Evolutionary conservation across 306 rosid species (phyloP), one percentile per base, ranked within the genome.

Genomic region (Heteromeles arbutifolia): DNA sequence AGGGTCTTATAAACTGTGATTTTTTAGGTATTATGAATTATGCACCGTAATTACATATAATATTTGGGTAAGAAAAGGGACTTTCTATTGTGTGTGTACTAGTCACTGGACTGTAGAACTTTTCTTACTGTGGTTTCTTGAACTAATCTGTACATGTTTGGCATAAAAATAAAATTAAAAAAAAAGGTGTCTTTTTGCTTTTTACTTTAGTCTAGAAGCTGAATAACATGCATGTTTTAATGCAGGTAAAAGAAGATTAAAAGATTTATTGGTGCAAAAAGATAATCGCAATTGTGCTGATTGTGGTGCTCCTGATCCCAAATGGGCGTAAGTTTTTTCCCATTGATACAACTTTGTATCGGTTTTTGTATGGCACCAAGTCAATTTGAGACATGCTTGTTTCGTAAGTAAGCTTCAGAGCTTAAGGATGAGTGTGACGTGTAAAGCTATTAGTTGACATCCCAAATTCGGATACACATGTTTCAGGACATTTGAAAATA

Each of bases 211-310:
- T 59, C 78, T 70, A 4, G 57, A 62, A 74, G 58, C 17, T 75
- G 82, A 87, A 65, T 68, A 57, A 68, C 69, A 62, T 80, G 78
- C 69, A 15, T 63, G 54, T 76, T 66, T 26, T 80, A 86, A 75
- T 81, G 70, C 91, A 96, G 99, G 97, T 79, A 92, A 87, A 87
- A 85, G 85, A 75, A 88, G 87, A 83, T 79, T 96, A 82, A 92
- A 72, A 84, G 93, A 90, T 78, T 73, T 96, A 81, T 81, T 92
- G 83, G 78, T 82, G 78, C 92, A 88, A 71, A 82, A 82, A 14
- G 98, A 96, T 82, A 96, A 96, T 78, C 92, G 92, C 75, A 4
- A 65, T 56, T 96, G 99, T 81, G 96, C 99, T 64, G 99, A 96
- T 83, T 96, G 99, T 84, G 87, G 88, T 79, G 93, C 97, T 73